A percentile compares a stretch with the other conserved stretches of the same genome.
Evolutionary conservation across 441 rosid genomes (phyloP).

Genomic region (Capsella rubella): DNA sequence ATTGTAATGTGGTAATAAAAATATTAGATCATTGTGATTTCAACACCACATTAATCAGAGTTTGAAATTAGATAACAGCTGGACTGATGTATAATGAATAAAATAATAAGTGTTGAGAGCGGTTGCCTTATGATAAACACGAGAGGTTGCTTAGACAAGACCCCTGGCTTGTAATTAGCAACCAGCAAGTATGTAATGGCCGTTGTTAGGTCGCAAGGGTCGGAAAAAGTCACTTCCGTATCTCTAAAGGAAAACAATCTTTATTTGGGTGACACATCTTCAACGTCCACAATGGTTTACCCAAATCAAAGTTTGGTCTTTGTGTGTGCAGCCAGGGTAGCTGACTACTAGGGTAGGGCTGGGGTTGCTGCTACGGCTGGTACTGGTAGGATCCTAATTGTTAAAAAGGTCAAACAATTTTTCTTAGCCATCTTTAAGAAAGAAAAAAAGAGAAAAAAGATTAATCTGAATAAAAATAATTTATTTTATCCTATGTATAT

Average conservation of each 20-base stretch:
- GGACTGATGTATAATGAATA: neutral
- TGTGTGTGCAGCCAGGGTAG: slow-evolving; percentile 23
- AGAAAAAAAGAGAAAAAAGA: neutral
- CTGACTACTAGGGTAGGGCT: neutral
- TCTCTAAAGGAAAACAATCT: neutral
- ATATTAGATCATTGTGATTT: neutral
- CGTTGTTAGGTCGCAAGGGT: slow-evolving; percentile 39
- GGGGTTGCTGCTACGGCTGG: no score
- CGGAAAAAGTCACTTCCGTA: slow-evolving; percentile 12
- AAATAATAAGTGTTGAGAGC: neutral
- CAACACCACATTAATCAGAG: neutral
- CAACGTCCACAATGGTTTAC: neutral
- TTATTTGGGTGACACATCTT: neutral
- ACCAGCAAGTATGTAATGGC: slow-evolving; percentile 17
- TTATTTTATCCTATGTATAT: neutral
- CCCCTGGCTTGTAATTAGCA: slow-evolving; percentile 3
- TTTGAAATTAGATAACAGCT: neutral
- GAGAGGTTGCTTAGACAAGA: neutral
- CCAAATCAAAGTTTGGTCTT: slow-evolving; percentile 1
- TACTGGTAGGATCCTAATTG: neutral
- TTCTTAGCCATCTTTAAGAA: no score
- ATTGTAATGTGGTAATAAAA: neutral
- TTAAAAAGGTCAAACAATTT: neutral
- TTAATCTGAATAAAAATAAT: neutral
- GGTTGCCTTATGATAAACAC: slow-evolving; percentile 30